Percentiles rank a stretch among this genome's conserved stretches.
phyloP scores from a whole-genome alignment of 441 rosid species.

The Dalechampia spathulata region DNA sequence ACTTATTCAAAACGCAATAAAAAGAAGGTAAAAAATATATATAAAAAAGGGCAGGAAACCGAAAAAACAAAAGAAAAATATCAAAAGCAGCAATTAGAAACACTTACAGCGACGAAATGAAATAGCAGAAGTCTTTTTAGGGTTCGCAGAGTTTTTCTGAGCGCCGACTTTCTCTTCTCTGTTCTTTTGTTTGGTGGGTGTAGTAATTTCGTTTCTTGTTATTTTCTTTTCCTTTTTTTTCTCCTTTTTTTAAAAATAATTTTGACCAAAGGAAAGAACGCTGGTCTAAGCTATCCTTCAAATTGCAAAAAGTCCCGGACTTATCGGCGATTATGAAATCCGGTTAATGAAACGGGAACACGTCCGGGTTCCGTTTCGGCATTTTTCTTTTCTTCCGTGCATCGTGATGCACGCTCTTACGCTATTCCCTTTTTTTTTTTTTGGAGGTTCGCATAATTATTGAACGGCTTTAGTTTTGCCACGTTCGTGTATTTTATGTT shows the following conservation, averaged over 20 bases:
- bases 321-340: slow-evolving; percentile 66
- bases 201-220: background rate
- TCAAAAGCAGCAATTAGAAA: too few relatives aligned
- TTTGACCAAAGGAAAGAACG: slow-evolving; percentile 24
- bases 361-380: slow-evolving; percentile 67
- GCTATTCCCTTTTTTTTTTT: background rate
- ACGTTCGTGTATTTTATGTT: too few relatives aligned
- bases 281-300: slow-evolving; percentile 11
- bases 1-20: background rate
- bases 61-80: too few relatives aligned
- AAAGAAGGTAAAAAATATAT: background rate
- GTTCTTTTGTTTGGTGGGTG: background rate
- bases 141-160: slow-evolving; percentile 3
- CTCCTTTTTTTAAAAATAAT: slow-evolving; percentile 15
- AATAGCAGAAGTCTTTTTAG: background rate
- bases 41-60: too few relatives aligned
- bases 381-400: slow-evolving; percentile 17
- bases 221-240: background rate
- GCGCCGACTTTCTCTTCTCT: slow-evolving; percentile 34
- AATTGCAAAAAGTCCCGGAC: slow-evolving; percentile 56
- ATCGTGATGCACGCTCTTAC: slow-evolving; percentile 25
- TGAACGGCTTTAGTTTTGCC: slow-evolving; percentile 3
- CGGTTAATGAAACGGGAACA: slow-evolving; percentile 33
- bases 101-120: slow-evolving; percentile 17
- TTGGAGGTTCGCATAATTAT: too few relatives aligned